Percentiles rank a stretch among this genome's conserved stretches.
These are phyloP conservation scores for Exophiala dermatitidis DNA, from an alignment of 2,329 filamentous ascomycete species.

Conservation along the genomic window DNA sequence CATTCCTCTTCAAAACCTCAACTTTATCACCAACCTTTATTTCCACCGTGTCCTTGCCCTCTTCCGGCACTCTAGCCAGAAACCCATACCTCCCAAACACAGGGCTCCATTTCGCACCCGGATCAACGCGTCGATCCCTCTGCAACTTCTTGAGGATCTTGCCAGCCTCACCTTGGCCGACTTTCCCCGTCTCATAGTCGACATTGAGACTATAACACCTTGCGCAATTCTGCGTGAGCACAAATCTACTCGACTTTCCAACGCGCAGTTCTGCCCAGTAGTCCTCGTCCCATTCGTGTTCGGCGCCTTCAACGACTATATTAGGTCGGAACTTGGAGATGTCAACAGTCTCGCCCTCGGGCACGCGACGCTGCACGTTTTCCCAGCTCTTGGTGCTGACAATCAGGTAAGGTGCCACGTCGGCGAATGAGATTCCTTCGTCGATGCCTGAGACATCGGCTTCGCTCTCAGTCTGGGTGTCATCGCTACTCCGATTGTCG, in stretches of 20 bases:
- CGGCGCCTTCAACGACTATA: conserved; percentile 57
- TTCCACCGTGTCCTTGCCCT: conserved; percentile 30
- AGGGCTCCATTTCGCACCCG: conserved; percentile 59
- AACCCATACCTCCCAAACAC: conserved; percentile 70
- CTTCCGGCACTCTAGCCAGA: conserved; percentile 33
- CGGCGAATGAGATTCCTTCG: conserved; percentile 60
- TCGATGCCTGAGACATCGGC: conserved; percentile 29
- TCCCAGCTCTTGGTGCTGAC: conserved; percentile 62
- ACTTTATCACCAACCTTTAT: conserved; percentile 53
- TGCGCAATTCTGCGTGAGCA: conserved; percentile 62
- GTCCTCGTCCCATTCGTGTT: conserved; percentile 59
- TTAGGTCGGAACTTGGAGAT: conserved; percentile 67
- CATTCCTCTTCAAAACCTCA: conserved; percentile 44
- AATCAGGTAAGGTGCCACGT: conserved; percentile 68
- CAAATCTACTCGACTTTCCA: conserved; percentile 35
- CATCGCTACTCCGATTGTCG: no score
- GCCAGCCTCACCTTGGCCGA: conserved; percentile 51
- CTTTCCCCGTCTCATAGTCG: conserved; percentile 59
- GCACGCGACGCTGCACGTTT: conserved; percentile 44
- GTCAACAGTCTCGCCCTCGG: conserved; percentile 47
- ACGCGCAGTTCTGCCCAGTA: conserved; percentile 60
- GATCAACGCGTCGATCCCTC: conserved; percentile 62
- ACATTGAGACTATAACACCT: conserved; percentile 65
- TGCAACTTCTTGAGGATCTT: conserved; percentile 62
- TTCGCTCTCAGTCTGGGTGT: not conserved